Evolutionary conservation across 345 rosid genomes (phyloP).

Genomic region (Tarenaya hassleriana): DNA sequence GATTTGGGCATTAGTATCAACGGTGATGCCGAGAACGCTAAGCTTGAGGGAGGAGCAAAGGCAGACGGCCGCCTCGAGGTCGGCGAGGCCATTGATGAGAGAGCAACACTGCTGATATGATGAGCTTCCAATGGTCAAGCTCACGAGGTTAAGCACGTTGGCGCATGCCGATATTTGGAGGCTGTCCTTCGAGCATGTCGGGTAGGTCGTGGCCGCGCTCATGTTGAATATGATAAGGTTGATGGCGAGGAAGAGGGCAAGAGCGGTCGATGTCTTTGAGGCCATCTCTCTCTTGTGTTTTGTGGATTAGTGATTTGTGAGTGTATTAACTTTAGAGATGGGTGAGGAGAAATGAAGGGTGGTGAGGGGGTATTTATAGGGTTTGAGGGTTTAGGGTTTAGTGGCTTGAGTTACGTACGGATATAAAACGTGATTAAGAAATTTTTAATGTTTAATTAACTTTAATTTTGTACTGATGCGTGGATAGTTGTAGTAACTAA

Average conservation of each 20-base stretch:
- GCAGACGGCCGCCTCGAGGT: conserved; percentile 25
- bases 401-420: too few species aligned
- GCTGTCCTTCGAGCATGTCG: conserved; percentile 23
- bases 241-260: conserved; percentile 25
- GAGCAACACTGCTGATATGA: conserved; percentile 28
- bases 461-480: too few species aligned
- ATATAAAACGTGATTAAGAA: too few species aligned
- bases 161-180: conserved; percentile 25
- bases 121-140: conserved; percentile 27
- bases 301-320: background rate
- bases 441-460: too few species aligned
- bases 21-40: conserved; percentile 24
- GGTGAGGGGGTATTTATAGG: too few species aligned
- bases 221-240: conserved; percentile 32
- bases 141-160: conserved; percentile 24
- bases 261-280: conserved; percentile 21
- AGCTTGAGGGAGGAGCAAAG: conserved; percentile 25
- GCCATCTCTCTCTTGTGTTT: conserved; percentile 23
- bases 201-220: background rate
- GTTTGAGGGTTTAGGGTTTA: too few species aligned
- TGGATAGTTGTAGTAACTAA: too few species aligned
- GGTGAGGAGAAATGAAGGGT: too few species aligned
- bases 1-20: conserved; percentile 25
- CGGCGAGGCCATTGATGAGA: conserved; percentile 22
- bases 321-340: too few species aligned